Evolutionary conservation across 805 yeast species (phyloP), one percentile per base, ranked within the genome.

Genomic region (Helenozyma rhizophorensis): DNA sequence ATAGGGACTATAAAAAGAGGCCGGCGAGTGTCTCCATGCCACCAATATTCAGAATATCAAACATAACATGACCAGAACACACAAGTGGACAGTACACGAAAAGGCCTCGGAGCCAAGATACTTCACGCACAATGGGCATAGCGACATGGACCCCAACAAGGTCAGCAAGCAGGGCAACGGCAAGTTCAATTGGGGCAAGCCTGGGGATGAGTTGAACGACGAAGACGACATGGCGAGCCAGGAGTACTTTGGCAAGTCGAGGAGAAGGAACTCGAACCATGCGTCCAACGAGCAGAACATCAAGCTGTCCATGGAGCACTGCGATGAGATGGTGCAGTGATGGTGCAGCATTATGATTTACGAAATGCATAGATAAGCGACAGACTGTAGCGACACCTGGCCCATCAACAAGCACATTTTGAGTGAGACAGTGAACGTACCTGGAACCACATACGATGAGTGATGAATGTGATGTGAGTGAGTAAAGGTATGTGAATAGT

Each of bases 151-250:
- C 42, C 95, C 96, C 34, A 78, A 77, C 52, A 75, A 77, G 50
- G 75, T 83, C 36, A 86, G 86, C 74, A 86, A 84, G 56, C 72
- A 72, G 37, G 97, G 97, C 30, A 82, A 81, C 21, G 97, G 97
- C 28, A 79, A 77, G 48, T 81, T 80, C 45, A 87, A 87, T 52
- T 86, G 96, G 95, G 97, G 97, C 27, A 64, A 68, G 39, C 72
- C 78, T 7, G 90, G 88, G 19, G 95, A 84, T 47, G 95, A 86
- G 49, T 55, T 83, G 40, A 70, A 74, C 38, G 76, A 73, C 33
- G 62, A 70, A 13, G 84, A 80, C 30, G 80, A 76, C 41, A 68
- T 4, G 60, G 21, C 10, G 11, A 21, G 11, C 10, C 19, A 17
- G 8, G 27, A 27, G 24, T 36, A 41, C 29, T 37, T 40, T 23